Evolutionary conservation across 441 rosid genomes (phyloP), one percentile per base, ranked within the genome.

Genomic region (Euphorbia celastroides): DNA sequence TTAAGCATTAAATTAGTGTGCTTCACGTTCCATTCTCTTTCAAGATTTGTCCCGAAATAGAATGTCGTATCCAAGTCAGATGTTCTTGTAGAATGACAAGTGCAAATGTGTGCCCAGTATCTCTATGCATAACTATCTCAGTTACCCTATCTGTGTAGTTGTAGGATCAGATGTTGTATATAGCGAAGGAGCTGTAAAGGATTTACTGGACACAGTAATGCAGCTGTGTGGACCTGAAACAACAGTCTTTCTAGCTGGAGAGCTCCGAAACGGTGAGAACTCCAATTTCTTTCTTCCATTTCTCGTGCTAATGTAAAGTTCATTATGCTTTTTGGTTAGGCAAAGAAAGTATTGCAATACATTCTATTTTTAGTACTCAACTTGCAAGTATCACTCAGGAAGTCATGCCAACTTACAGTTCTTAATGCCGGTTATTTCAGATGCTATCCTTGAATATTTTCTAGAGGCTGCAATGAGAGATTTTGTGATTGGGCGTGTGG

Each of bases 361-460:
- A 38, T 73, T 51, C 75, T 51, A 19, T 19, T 20, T 51, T 2
- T 7, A 19, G 56, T 51, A 1, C 22, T n/a, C 56, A 51, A 51
- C 5, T 51, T 20, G 56, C 23, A 2, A 38, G 12, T 9, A 3
- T 3, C 38, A 34, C 4, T 38, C 12, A 32, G 32, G 25, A 14
- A 12, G 5, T 55, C 59, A 23, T 55, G n/a, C 59, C 31, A 54
- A 11, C 13, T 23, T 2, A 27, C 31, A 48, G 52, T 62, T 59
- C 8, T 27, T 10, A 34, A 26, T 25, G 20, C 31, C 44, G 60
- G 2, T 69, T 51, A 31, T 14, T 64, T 55, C 79, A 92, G 98
- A 92, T 79, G 69, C 91, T 50, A 72, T 90, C 71, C 91, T 90
- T 17, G 97, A 93, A 72, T 88, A 77, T 80, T 93, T 93, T 77